Evolutionary conservation across 179 eudicot genomes (phyloP).

Genomic region (Actinidia arguta): DNA sequence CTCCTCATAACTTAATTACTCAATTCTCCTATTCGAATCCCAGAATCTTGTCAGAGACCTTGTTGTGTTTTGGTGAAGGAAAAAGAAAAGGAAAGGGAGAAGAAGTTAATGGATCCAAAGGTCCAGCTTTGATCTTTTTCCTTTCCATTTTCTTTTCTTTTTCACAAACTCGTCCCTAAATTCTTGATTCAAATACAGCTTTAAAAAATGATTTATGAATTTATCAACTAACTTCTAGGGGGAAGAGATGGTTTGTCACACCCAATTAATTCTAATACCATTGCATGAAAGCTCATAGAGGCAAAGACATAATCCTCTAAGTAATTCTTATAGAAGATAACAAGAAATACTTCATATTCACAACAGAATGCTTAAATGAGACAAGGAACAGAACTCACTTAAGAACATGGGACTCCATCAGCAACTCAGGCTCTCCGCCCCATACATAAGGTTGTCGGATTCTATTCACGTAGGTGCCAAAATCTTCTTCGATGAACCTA

Average conservation of each 20-base stretch:
- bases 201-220: not conserved
- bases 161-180: too few relatives aligned
- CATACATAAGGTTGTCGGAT: constrained; percentile 68
- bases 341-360: not conserved
- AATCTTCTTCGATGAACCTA: constrained; percentile 80
- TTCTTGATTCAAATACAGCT: not conserved
- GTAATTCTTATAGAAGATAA: too few relatives aligned
- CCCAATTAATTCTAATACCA: not conserved
- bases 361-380: not conserved
- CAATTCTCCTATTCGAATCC: too few relatives aligned
- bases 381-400: too few relatives aligned
- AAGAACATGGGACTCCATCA: constrained; percentile 44
- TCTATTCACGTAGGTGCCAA: constrained; percentile 67
- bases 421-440: constrained; percentile 86
- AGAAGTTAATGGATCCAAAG: too few relatives aligned
- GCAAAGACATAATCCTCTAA: not conserved
- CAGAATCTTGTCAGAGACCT: not conserved
- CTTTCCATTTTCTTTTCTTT: too few relatives aligned
- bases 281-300: not conserved
- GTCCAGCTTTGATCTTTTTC: too few relatives aligned
- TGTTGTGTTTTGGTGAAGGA: too few relatives aligned
- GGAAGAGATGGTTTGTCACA: not conserved
- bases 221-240: not conserved
- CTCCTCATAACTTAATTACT: not conserved
- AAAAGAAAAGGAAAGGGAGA: too few relatives aligned